phyloP scores from a whole-genome alignment of 345 rosid genomes.

The Hibiscus tridactylites region DNA sequence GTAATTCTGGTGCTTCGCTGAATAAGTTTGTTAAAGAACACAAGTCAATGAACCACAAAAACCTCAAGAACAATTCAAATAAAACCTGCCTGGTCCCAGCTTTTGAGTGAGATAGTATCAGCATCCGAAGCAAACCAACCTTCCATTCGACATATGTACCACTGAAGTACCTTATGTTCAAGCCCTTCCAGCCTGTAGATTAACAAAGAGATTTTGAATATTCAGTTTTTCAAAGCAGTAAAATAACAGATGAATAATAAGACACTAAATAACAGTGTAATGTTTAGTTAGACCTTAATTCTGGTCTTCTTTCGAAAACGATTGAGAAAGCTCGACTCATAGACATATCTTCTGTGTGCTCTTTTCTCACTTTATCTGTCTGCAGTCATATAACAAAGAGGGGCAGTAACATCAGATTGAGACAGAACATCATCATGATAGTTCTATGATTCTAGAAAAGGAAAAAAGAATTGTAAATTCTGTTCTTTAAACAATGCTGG shows the following conservation, averaged over 20 bases:
- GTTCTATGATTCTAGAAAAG: neutral
- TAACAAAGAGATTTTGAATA: neutral
- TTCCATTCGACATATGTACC: constrained; percentile 98
- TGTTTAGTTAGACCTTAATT: constrained; percentile 49
- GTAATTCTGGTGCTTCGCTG: neutral
- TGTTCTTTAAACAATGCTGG: neutral
- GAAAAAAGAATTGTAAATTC: neutral
- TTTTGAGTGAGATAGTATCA: constrained; percentile 70
- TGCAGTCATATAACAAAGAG: constrained; percentile 29
- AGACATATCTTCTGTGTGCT: constrained; percentile 62
- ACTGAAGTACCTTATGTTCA: constrained; percentile 44
- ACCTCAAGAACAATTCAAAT: neutral
- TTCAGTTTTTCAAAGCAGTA: neutral
- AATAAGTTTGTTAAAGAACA: neutral
- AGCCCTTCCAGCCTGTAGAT: constrained; percentile 12
- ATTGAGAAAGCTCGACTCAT: constrained; percentile 58
- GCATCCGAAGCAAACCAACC: constrained; percentile 99
- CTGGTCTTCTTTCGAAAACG: constrained; percentile 68
- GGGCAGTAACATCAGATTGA: neutral
- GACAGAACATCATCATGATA: neutral
- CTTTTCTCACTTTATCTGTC: constrained; percentile 68
- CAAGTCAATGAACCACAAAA: neutral
- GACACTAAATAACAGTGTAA: neutral
- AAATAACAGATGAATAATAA: neutral
- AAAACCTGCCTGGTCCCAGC: constrained; percentile 55